Evolutionary conservation across 106 monocot species (phyloP).

Genomic region (Xerophyta viscosa): DNA sequence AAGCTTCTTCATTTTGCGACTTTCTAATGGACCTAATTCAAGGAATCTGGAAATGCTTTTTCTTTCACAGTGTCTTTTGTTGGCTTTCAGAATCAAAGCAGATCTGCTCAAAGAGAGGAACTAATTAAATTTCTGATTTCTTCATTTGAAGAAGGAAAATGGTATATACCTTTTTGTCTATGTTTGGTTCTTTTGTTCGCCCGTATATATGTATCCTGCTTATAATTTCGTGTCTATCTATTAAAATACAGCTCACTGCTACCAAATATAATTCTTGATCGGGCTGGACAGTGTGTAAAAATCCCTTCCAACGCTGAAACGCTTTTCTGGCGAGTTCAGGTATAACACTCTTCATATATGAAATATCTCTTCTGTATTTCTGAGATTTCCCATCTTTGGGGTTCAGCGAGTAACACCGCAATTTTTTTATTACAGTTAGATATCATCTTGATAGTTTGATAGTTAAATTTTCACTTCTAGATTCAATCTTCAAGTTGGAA

Average conservation of each 20-base stretch:
- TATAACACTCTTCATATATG: slow-evolving; percentile 3
- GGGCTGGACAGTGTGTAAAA: slow-evolving; percentile 54
- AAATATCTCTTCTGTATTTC: no score
- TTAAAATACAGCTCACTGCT: slow-evolving; percentile 42
- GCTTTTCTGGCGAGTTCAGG: slow-evolving; percentile 90
- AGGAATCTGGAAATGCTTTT: no score
- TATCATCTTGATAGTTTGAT: no score
- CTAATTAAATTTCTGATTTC: slow-evolving; percentile 34
- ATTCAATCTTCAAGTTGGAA: no score
- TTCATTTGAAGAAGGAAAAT: slow-evolving; percentile 54
- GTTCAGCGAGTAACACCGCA: no score
- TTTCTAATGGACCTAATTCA: no score
- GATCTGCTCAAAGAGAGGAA: slow-evolving; percentile 30
- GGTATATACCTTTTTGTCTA: slow-evolving; percentile 36
- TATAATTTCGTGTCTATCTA: background rate
- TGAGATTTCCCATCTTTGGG: no score
- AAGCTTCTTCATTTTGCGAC: no score
- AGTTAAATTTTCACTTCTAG: no score
- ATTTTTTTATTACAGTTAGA: background rate
- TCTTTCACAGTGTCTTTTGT: no score
- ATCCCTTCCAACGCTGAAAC: slow-evolving; percentile 53
- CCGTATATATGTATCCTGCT: slow-evolving; percentile 1
- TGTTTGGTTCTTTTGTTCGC: slow-evolving; percentile 8
- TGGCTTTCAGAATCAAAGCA: slow-evolving; percentile 44
- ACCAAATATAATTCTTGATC: slow-evolving; percentile 31